Evolutionary conservation across 495 filamentous ascomycete genomes (phyloP).

Genomic region (Daldinia childiae): DNA sequence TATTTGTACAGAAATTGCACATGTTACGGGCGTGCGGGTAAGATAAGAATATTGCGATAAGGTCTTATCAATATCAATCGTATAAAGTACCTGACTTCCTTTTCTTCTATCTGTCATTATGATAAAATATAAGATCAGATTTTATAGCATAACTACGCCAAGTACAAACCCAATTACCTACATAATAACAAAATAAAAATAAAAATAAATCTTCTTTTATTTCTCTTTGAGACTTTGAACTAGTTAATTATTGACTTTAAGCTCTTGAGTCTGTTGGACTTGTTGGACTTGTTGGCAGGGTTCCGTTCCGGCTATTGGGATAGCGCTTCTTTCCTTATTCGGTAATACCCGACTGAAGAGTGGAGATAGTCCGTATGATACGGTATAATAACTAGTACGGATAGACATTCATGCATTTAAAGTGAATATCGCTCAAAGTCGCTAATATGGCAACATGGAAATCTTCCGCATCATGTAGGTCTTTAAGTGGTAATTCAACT

Average conservation of each 20-base stretch:
- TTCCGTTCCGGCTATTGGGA: not conserved
- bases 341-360: constrained; percentile 28
- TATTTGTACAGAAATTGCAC: constrained; percentile 11
- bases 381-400: constrained; percentile 5
- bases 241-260: too few relatives aligned
- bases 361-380: not conserved
- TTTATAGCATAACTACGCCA: not conserved
- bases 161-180: too few relatives aligned
- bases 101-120: not conserved
- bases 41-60: not conserved
- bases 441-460: not conserved
- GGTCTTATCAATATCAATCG: not conserved
- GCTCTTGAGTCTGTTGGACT: not conserved
- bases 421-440: not conserved
- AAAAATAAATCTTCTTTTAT: too few relatives aligned
- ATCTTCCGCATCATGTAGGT: not conserved
- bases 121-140: not conserved
- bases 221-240: too few relatives aligned
- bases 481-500: too few relatives aligned
- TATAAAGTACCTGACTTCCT: not conserved
- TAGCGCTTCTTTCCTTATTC: constrained; percentile 6
- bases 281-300: not conserved
- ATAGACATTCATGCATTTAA: not conserved
- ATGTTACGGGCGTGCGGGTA: not conserved
- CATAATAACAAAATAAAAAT: too few relatives aligned